Conservation (phyloP, 371 early-diverging fungal species). For the Mucor circinelloides region DNA sequence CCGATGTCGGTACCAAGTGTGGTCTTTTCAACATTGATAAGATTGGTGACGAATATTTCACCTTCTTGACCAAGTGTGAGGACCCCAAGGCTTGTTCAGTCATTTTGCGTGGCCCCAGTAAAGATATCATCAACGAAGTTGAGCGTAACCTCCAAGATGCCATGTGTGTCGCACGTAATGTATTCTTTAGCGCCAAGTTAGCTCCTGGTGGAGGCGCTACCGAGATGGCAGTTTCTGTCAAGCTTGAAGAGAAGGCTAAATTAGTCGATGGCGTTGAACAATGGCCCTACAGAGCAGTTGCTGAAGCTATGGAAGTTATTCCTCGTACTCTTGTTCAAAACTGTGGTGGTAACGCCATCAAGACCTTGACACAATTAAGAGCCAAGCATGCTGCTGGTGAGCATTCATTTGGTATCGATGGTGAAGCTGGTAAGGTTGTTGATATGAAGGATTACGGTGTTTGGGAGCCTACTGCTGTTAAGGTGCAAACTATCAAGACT, state of each 20-base stretch:
- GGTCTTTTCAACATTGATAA: conserved; percentile 97
- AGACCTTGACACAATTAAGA: conserved; percentile 91
- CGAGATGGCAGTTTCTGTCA: conserved; percentile 97
- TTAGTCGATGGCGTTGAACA: conserved; percentile 90
- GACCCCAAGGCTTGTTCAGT: conserved; percentile 99
- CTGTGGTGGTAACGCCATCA: conserved; percentile 98
- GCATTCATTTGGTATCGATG: conserved; percentile 95
- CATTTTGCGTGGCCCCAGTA: conserved; percentile 97
- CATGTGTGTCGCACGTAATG: conserved; percentile 98
- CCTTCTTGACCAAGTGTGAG: conserved; percentile 93
- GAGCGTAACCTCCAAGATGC: conserved; percentile 99
- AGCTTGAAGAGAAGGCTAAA: conserved; percentile 89
- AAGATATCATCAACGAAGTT: conserved; percentile 98
- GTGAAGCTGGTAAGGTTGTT: conserved; percentile 91
- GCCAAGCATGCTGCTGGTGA: conserved; percentile 94
- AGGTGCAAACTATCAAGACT: conserved; percentile 99
- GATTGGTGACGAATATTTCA: conserved; percentile 99
- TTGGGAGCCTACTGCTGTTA: conserved; percentile 99
- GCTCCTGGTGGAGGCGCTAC: conserved; percentile 99
- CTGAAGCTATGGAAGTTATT: conserved; percentile 98
- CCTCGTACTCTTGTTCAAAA: conserved; percentile 98
- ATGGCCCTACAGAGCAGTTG: conserved; percentile 95
- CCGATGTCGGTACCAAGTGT: conserved; percentile 95
- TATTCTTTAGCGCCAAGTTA: conserved; percentile 91
- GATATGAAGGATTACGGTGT: conserved; percentile 97